Evolutionary conservation across 169 alveolate genomes (phyloP).

Genomic region (Plasmodium knowlesi): DNA sequence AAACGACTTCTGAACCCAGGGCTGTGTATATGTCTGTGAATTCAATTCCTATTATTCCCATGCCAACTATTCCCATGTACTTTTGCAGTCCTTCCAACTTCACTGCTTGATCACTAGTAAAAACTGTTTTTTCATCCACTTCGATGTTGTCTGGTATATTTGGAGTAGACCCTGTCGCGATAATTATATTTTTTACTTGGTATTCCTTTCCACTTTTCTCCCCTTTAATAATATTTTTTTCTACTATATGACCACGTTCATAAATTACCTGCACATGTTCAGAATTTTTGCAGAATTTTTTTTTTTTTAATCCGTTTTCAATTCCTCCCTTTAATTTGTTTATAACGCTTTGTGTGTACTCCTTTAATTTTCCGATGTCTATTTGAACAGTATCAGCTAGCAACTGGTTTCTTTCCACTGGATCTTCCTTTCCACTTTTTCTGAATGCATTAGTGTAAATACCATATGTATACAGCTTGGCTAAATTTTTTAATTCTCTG

Average conservation of each 20-base stretch:
- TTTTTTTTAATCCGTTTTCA: slow-evolving; percentile 20
- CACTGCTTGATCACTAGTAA: slow-evolving; percentile 80
- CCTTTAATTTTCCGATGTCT: slow-evolving; percentile 5
- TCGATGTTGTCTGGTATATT: slow-evolving; percentile 75
- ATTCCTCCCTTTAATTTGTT: slow-evolving; percentile 27
- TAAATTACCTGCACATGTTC: slow-evolving; percentile 70
- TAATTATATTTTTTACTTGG: slow-evolving; percentile 70
- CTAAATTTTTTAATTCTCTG: slow-evolving; percentile 71
- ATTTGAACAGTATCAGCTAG: slow-evolving; percentile 34
- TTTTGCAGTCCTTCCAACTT: slow-evolving; percentile 58
- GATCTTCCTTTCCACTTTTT: slow-evolving; percentile 11
- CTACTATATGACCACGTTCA: slow-evolving; percentile 69
- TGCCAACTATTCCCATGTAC: slow-evolving; percentile 76
- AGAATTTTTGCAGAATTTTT: slow-evolving; percentile 36
- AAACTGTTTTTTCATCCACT: slow-evolving; percentile 49
- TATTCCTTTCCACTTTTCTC: slow-evolving; percentile 40
- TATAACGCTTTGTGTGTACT: slow-evolving; percentile 31
- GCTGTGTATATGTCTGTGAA: slow-evolving; percentile 81
- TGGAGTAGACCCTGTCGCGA: slow-evolving; percentile 82
- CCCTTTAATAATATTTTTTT: slow-evolving; percentile 41
- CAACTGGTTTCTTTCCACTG: slow-evolving; percentile 36
- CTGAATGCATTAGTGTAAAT: slow-evolving; percentile 20
- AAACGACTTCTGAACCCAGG: slow-evolving; percentile 75
- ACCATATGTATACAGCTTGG: slow-evolving; percentile 68
- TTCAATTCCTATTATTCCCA: slow-evolving; percentile 81